Conservation (phyloP, 2,329 filamentous ascomycete species). For the Torrubiella hemipterigena region DNA sequence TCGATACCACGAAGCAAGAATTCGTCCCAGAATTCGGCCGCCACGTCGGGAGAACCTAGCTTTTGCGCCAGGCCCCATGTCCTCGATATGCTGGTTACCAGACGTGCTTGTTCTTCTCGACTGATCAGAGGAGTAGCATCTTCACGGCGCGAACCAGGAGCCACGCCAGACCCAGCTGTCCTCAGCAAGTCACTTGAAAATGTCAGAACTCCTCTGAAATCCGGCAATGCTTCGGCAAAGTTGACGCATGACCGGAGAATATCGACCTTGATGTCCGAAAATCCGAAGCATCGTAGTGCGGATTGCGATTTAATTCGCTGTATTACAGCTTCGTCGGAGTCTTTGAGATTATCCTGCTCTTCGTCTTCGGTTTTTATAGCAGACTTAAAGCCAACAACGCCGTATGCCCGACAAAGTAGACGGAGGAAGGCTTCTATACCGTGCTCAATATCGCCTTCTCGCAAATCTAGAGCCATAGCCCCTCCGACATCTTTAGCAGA, state of each 20-base stretch:
- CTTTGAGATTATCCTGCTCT: constrained; percentile 17
- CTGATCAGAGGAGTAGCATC: constrained; percentile 59
- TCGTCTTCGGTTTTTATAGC: constrained; percentile 13
- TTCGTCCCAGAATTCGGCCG: constrained; percentile 93
- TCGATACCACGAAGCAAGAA: constrained; percentile 74
- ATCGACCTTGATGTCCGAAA: constrained; percentile 69
- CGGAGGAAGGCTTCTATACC: constrained; percentile 54
- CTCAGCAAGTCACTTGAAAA: constrained; percentile 78
- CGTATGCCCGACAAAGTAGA: constrained; percentile 50
- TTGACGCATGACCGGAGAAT: constrained; percentile 83
- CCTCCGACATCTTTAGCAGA: constrained; percentile 35
- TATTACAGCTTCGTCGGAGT: constrained; percentile 40
- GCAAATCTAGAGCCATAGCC: constrained; percentile 45
- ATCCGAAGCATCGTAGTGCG: constrained; percentile 57
- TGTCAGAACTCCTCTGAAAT: constrained; percentile 79
- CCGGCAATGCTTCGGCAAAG: constrained; percentile 85
- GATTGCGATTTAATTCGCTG: constrained; percentile 49
- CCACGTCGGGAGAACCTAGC: constrained; percentile 56
- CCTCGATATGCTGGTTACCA: constrained; percentile 77
- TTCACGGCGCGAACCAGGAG: constrained; percentile 56
- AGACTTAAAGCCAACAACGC: constrained; percentile 42
- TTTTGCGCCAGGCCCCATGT: constrained; percentile 68
- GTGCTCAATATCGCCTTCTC: constrained; percentile 52
- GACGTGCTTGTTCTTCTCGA: constrained; percentile 71
- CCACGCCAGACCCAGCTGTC: constrained; percentile 68